Percentiles rank a stretch among this genome's conserved stretches.
Evolutionary conservation across 768 basidiomycete species (phyloP).

Genomic region (Piloderma croceum): DNA sequence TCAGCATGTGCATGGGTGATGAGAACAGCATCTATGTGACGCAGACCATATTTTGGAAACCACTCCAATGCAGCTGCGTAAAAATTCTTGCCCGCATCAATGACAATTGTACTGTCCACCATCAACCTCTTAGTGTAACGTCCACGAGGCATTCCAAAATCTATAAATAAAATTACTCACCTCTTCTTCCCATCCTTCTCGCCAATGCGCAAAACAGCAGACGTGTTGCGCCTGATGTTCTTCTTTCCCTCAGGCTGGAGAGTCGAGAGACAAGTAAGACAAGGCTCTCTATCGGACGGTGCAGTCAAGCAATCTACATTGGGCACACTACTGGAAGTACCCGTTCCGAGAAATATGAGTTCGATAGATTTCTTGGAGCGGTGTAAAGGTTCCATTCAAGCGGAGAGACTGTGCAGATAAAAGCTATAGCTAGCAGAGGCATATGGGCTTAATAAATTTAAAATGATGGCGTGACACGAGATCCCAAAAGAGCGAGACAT

Average conservation of each 20-base stretch:
- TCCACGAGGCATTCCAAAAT: constrained; percentile 9
- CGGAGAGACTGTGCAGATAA: too few relatives aligned
- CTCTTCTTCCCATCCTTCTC: constrained; percentile 35
- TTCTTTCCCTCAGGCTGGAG: constrained; percentile 67
- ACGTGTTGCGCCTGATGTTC: constrained; percentile 82
- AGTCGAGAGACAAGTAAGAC: constrained; percentile 65
- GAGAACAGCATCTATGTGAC: constrained; percentile 68
- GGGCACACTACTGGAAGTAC: constrained; percentile 71
- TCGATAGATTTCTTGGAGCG: too few relatives aligned
- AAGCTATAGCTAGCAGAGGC: too few relatives aligned
- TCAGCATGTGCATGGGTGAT: constrained; percentile 89
- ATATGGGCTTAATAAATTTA: too few relatives aligned
- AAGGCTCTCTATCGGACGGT: constrained; percentile 44
- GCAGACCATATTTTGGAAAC: constrained; percentile 69
- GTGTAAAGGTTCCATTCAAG: too few relatives aligned
- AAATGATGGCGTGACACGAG: too few relatives aligned
- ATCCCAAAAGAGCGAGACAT: too few relatives aligned
- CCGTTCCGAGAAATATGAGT: constrained; percentile 80
- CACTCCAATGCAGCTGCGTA: constrained; percentile 48
- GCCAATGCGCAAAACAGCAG: constrained; percentile 52
- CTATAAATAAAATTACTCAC: constrained; percentile 39
- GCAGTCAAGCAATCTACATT: constrained; percentile 61
- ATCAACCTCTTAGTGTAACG: constrained; percentile 3
- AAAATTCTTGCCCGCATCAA: constrained; percentile 86
- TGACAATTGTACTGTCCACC: constrained; percentile 62